Conservation (phyloP, 2,329 filamentous ascomycete genomes). For the Aureobasidium uvarum region DNA sequence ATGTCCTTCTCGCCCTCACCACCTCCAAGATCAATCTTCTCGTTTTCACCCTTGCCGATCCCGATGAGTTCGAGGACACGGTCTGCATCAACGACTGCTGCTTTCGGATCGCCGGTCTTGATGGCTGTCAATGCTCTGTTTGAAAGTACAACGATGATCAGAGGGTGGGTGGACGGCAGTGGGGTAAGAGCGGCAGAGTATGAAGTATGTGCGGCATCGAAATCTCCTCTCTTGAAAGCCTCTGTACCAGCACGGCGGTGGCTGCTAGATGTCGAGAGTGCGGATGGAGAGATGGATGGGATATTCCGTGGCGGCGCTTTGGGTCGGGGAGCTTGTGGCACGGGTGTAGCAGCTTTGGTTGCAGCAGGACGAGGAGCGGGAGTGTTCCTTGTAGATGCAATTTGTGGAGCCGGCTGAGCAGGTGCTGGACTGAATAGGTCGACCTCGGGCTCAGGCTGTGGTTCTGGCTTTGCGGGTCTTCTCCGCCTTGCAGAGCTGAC, state of each 20-base stretch:
- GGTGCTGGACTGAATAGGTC: slow-evolving; percentile 39
- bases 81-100: slow-evolving; percentile 81
- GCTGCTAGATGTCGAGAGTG: slow-evolving; percentile 71
- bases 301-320: slow-evolving; percentile 57
- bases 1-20: slow-evolving; percentile 70
- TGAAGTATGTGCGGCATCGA: slow-evolving; percentile 75
- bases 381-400: slow-evolving; percentile 14
- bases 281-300: slow-evolving; percentile 66
- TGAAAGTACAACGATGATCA: slow-evolving; percentile 83
- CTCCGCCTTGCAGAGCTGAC: slow-evolving; percentile 82
- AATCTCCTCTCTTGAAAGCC: slow-evolving; percentile 94
- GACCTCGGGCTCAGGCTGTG: slow-evolving; percentile 36
- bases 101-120: slow-evolving; percentile 88
- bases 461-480: slow-evolving; percentile 54
- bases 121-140: slow-evolving; percentile 88
- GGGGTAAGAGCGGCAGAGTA: slow-evolving; percentile 75
- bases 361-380: slow-evolving; percentile 12
- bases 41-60: slow-evolving; percentile 70
- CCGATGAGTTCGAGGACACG: slow-evolving; percentile 78
- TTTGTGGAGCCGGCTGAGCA: background rate
- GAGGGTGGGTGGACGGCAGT: slow-evolving; percentile 74
- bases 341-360: slow-evolving; percentile 33
- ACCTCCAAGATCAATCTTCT: slow-evolving; percentile 68
- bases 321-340: slow-evolving; percentile 40
- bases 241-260: slow-evolving; percentile 78